Percentiles rank a stretch among this genome's conserved stretches.
phyloP scores from a whole-genome alignment of 805 yeast genomes.

The Ogataea pini region DNA sequence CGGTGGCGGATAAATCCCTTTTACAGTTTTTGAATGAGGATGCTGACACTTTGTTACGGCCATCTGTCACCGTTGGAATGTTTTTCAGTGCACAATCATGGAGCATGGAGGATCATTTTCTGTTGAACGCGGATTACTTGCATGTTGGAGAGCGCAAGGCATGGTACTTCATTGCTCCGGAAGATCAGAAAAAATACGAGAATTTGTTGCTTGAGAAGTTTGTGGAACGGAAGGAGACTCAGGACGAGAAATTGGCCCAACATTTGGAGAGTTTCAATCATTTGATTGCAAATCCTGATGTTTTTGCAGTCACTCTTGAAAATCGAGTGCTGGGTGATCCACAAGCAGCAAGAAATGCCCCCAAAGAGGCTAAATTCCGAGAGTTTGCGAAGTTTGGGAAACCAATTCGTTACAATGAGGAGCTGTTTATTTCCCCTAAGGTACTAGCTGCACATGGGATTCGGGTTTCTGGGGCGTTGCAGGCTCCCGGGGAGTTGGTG shows the following conservation, averaged over 20 bases:
- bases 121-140: slow-evolving; percentile 53
- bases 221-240: slow-evolving; percentile 10
- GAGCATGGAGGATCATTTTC: slow-evolving; percentile 61
- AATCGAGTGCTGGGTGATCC: slow-evolving; percentile 23
- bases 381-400: slow-evolving; percentile 23
- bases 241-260: slow-evolving; percentile 7
- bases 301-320: slow-evolving; percentile 25
- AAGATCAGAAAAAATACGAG: slow-evolving; percentile 55
- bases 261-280: slow-evolving; percentile 9
- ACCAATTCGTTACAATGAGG: slow-evolving; percentile 38
- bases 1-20: slow-evolving; percentile 50
- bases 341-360: slow-evolving; percentile 29
- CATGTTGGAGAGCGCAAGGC: slow-evolving; percentile 55
- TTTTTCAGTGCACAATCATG: slow-evolving; percentile 56
- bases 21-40: slow-evolving; percentile 48
- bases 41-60: slow-evolving; percentile 41
- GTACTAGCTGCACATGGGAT: slow-evolving; percentile 51
- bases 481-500: slow-evolving; percentile 61
- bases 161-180: slow-evolving; percentile 67
- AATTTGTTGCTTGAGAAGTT: slow-evolving; percentile 28
- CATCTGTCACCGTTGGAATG: slow-evolving; percentile 54
- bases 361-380: slow-evolving; percentile 33
- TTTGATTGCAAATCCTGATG: slow-evolving; percentile 18
- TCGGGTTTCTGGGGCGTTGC: slow-evolving; percentile 47
- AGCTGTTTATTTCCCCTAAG: slow-evolving; percentile 51